A percentile compares a stretch with the other conserved stretches of the same genome.
Conservation (phyloP, 352 stramenopile species). For the Globisporangium orthogonon region DNA sequence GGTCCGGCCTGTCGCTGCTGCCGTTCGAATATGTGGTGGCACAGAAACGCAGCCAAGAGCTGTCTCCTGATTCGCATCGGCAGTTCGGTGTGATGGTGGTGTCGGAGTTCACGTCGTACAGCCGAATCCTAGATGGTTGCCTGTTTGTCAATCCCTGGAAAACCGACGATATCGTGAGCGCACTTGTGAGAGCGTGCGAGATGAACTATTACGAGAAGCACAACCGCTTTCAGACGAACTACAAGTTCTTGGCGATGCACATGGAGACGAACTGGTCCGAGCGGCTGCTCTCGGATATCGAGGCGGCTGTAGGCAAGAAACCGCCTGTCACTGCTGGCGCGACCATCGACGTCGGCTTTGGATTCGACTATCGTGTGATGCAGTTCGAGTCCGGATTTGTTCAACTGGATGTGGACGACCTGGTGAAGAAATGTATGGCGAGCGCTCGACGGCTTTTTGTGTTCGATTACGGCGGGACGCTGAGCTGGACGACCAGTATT, state of each 20-base stretch:
- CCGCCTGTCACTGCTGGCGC: constrained; percentile 35
- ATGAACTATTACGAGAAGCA: constrained; percentile 80
- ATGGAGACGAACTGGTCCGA: constrained; percentile 91
- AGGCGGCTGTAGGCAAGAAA: constrained; percentile 55
- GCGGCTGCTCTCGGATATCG: constrained; percentile 93
- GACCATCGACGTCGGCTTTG: constrained; percentile 90
- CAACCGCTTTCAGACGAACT: constrained; percentile 69
- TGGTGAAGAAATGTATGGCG: constrained; percentile 77
- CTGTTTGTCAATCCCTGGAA: constrained; percentile 98
- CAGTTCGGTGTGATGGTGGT: constrained; percentile 89
- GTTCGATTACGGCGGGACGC: constrained; percentile 97
- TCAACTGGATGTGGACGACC: constrained; percentile 84
- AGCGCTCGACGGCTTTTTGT: constrained; percentile 87
- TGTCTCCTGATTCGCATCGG: constrained; percentile 18
- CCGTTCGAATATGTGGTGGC: constrained; percentile 76
- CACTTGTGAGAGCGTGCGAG: constrained; percentile 51
- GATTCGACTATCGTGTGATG: constrained; percentile 94
- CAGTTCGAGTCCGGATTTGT: constrained; percentile 94
- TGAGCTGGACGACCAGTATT: constrained; percentile 71
- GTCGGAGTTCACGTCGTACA: constrained; percentile 96
- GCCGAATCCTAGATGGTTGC: constrained; percentile 94
- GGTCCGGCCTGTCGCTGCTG: constrained; percentile 58
- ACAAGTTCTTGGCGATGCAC: constrained; percentile 79
- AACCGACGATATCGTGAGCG: constrained; percentile 76
- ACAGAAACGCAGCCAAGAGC: constrained; percentile 42